Base-by-base conservation (phyloP, 257 asterid genomes). In the Handroanthus guayacan region DNA sequence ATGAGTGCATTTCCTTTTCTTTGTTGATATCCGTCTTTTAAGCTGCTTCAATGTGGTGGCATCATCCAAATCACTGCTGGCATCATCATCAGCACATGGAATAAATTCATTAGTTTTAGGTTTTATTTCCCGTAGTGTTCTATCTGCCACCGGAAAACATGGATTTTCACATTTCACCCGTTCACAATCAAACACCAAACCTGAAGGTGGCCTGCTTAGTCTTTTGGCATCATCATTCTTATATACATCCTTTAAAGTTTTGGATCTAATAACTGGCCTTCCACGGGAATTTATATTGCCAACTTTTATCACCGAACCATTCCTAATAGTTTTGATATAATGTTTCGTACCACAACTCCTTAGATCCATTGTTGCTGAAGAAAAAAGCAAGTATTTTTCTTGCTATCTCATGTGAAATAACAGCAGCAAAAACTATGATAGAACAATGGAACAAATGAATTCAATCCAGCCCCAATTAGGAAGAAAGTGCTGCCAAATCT, bases 31-130 rank as follows among this genome's bases (percentile, higher is more conserved):
- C 67, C 67, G 82, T 47, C 84, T 60, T 74, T 58, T 88, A 2
- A 95, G 87, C 62, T 92, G 94, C 70, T 84, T 84, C 82, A 92
- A 80, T 44, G 99, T 95, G 86, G 87, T 70, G 63, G 82, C 79
- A 77, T 84, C 89, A 75, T 84, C 87, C 76, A 81, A 50, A 66
- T 72, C 84, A 71, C 81, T 79, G 60, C 50, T 76, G 17, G 8
- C 64, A 76, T 79, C 83, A 56, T 62, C 79, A 43, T 50, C 77
- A 16, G 71, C 79, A 74, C 20, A 17, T 5, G 74, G 67, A 45
- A 60, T 64, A 75, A 62, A 50, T 68, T 68, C 84, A 74, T 67
- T 74, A 11, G 34, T 61, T 71, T 71, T 74, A 52, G 70, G 50
- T 31, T 81, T 80, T 50, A 65, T 14, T 74, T 86, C 86, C 68